Conservation (phyloP, 2,329 filamentous ascomycete genomes). For the Sporothrix brasiliensis region DNA sequence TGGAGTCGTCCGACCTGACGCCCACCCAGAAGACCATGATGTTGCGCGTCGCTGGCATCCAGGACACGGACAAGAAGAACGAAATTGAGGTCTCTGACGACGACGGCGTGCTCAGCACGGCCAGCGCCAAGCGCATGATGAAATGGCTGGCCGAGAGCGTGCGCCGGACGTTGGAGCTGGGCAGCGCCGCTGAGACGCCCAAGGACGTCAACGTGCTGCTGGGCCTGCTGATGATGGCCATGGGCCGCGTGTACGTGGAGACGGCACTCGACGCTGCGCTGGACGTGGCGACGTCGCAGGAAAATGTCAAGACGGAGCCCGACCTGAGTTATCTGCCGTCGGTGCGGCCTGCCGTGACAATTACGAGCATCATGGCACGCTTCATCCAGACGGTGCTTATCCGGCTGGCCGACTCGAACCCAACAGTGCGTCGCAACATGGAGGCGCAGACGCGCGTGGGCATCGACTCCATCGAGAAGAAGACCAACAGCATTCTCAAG, state of each 20-base stretch:
- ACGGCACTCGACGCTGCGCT: slow-evolving; percentile 69
- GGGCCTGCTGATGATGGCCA: slow-evolving; percentile 78
- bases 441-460: slow-evolving; percentile 77
- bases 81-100: slow-evolving; percentile 90
- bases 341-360: slow-evolving; percentile 79
- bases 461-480: slow-evolving; percentile 79
- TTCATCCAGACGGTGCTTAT: slow-evolving; percentile 90
- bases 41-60: slow-evolving; percentile 82
- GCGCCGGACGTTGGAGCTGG: slow-evolving; percentile 86
- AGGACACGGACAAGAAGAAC: slow-evolving; percentile 74
- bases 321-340: slow-evolving; percentile 82
- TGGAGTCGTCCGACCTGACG: slow-evolving; percentile 87
- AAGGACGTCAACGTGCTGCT: slow-evolving; percentile 89
- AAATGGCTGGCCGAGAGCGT: slow-evolving; percentile 97
- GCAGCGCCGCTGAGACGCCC: slow-evolving; percentile 81
- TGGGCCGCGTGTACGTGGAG: slow-evolving; percentile 80
- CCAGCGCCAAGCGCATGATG: slow-evolving; percentile 96
- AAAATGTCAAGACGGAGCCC: slow-evolving; percentile 79
- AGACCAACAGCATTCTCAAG: slow-evolving; percentile 67
- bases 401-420: slow-evolving; percentile 83
- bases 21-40: slow-evolving; percentile 88
- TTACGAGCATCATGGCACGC: slow-evolving; percentile 89
- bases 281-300: slow-evolving; percentile 74
- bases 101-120: slow-evolving; percentile 78
- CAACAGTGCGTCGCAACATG: slow-evolving; percentile 87